Conservation (phyloP, 176 grass and related monocot species). For the Hyparrhenia diplandra region DNA sequence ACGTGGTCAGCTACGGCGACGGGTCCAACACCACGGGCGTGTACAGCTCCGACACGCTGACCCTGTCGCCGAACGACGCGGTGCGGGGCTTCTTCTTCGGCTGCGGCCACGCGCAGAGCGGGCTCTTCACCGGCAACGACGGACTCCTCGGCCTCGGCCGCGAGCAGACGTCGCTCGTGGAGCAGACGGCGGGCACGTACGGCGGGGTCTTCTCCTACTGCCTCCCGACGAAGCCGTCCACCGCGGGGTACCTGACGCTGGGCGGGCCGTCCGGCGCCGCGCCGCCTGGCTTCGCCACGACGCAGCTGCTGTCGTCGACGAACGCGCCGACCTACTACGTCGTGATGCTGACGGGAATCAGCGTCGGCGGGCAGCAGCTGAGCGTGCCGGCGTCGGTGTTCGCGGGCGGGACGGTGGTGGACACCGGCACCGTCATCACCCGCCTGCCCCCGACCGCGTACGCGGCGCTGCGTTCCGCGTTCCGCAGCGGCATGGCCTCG, state of each 20-base stretch:
- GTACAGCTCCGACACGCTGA: constrained; percentile 64
- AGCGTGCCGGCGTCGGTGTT: constrained; percentile 40
- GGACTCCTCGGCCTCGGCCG: constrained; percentile 82
- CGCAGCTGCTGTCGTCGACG: constrained; percentile 47
- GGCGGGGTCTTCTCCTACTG: constrained; percentile 83
- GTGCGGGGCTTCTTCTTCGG: constrained; percentile 47
- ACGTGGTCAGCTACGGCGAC: constrained; percentile 76
- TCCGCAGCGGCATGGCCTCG: constrained; percentile 36
- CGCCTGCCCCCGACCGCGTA: constrained; percentile 68
- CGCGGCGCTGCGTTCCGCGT: constrained; percentile 65
- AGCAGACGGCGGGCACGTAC: constrained; percentile 50
- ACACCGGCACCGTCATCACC: constrained; percentile 88
- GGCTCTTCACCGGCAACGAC: constrained; percentile 45
- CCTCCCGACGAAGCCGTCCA: constrained; percentile 53
- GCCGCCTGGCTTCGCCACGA: constrained; percentile 38
- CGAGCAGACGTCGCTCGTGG: constrained; percentile 39
- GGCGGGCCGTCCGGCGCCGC: constrained; percentile 12
- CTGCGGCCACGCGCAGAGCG: constrained; percentile 63
- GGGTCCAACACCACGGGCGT: constrained; percentile 69
- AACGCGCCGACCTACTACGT: constrained; percentile 61
- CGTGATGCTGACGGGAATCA: constrained; percentile 53
- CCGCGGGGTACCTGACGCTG: constrained; percentile 60
- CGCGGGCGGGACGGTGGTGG: constrained; percentile 59
- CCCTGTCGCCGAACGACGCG: constrained; percentile 26
- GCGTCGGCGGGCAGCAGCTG: constrained; percentile 56